Evolutionary conservation across 805 yeast species (phyloP).

Genomic region (Zygosaccharomyces bailii): DNA sequence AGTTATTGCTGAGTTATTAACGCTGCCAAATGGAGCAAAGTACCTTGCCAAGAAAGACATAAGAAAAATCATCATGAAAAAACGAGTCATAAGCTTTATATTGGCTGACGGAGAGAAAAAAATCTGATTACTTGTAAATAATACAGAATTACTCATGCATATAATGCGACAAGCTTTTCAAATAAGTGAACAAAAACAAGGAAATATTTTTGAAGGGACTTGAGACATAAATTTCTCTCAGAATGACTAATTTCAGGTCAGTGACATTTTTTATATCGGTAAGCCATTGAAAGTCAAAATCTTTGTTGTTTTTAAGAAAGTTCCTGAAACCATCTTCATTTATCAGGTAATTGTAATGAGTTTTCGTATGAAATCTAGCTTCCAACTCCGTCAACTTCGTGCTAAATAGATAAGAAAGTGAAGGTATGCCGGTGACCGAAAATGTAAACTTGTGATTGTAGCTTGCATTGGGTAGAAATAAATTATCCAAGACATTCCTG

Average conservation of each 20-base stretch:
- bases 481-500: conserved; percentile 15
- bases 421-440: conserved; percentile 27
- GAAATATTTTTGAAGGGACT: conserved; percentile 49
- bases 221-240: conserved; percentile 37
- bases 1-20: conserved; percentile 38
- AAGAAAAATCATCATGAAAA: conserved; percentile 54
- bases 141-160: background rate
- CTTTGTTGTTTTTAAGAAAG: conserved; percentile 12
- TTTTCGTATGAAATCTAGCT: conserved; percentile 3
- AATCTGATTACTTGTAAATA: conserved; percentile 4
- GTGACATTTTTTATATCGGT: conserved; percentile 35
- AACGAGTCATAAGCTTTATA: conserved; percentile 46
- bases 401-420: conserved; percentile 22
- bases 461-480: conserved; percentile 13
- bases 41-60: conserved; percentile 43
- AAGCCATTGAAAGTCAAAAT: conserved; percentile 16
- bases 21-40: conserved; percentile 39
- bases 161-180: conserved; percentile 45
- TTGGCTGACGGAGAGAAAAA: conserved; percentile 11
- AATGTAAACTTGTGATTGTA: conserved; percentile 18
- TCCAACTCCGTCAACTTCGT: conserved; percentile 16
- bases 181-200: conserved; percentile 49
- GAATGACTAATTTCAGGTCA: conserved; percentile 44
- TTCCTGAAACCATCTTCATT: conserved; percentile 25
- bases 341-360: conserved; percentile 13